phyloP scores from a whole-genome alignment of 306 rosid species.

The Malus sieversii region DNA sequence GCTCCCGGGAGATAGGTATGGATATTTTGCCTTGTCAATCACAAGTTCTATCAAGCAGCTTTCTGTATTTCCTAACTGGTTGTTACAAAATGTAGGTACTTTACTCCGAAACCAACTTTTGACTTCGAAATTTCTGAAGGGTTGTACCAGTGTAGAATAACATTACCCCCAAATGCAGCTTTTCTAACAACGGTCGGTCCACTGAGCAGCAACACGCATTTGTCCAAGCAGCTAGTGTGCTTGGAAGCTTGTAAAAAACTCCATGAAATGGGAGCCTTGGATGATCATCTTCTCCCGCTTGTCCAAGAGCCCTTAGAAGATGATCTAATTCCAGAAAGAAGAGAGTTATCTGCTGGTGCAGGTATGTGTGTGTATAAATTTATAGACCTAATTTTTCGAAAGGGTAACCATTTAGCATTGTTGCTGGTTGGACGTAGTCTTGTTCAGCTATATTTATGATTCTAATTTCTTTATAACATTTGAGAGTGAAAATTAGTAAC shows the following conservation, averaged over 20 bases:
- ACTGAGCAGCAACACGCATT: slow-evolving; percentile 34
- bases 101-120: slow-evolving; percentile 48
- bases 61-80: not conserved
- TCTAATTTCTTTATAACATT: too few species aligned
- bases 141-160: slow-evolving; percentile 43
- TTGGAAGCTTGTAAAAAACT: slow-evolving; percentile 86
- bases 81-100: slow-evolving; percentile 44
- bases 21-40: slow-evolving; percentile 1
- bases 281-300: slow-evolving; percentile 73
- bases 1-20: slow-evolving; percentile 68
- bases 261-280: slow-evolving; percentile 71
- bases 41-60: not conserved
- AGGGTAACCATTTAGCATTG: too few species aligned
- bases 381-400: not conserved
- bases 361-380: slow-evolving; percentile 27
- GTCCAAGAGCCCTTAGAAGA: slow-evolving; percentile 35
- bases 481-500: too few species aligned
- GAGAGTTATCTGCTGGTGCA: slow-evolving; percentile 52
- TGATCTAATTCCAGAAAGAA: slow-evolving; percentile 30
- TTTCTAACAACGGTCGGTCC: slow-evolving; percentile 66
- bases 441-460: too few species aligned
- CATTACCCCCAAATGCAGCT: slow-evolving; percentile 67
- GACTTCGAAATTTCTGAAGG: slow-evolving; percentile 30
- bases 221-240: slow-evolving; percentile 72
- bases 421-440: too few species aligned